A percentile compares a stretch with the other conserved stretches of the same genome.
These are phyloP conservation scores for Brassica juncea DNA, from an alignment of 345 rosid species.

Conservation along the genomic window DNA sequence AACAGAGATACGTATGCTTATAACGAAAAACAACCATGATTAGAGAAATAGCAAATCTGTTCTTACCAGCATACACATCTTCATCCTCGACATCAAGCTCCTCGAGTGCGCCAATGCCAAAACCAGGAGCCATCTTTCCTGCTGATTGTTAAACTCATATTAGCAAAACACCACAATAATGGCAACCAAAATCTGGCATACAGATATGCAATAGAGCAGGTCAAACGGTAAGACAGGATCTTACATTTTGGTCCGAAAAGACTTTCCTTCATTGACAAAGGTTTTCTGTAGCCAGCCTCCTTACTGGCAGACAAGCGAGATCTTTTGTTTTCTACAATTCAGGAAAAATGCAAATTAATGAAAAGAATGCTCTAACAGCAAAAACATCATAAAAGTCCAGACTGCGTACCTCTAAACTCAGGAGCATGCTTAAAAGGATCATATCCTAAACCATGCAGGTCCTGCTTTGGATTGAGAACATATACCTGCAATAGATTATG, in stretches of 20 bases:
- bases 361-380: conserved; percentile 16
- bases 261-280: conserved; percentile 61
- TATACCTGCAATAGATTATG: conserved; percentile 52
- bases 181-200: conserved; percentile 24
- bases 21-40: conserved; percentile 12
- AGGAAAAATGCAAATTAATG: conserved; percentile 27
- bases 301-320: conserved; percentile 53
- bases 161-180: conserved; percentile 40
- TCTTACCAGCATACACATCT: conserved; percentile 66
- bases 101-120: conserved; percentile 99
- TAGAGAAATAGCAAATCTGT: conserved; percentile 1
- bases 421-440: conserved; percentile 98
- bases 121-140: conserved; percentile 89
- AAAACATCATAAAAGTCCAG: conserved; percentile 29
- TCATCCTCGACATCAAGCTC: conserved; percentile 97
- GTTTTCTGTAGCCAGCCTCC: conserved; percentile 51
- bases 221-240: conserved; percentile 35
- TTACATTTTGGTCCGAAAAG: conserved; percentile 83
- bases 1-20: not conserved
- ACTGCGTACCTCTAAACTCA: conserved; percentile 79
- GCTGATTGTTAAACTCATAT: conserved; percentile 54
- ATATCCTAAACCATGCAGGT: conserved; percentile 82
- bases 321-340: conserved; percentile 66
- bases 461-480: conserved; percentile 87
- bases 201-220: conserved; percentile 1